Base-by-base conservation (phyloP, 2,329 filamentous ascomycete genomes). In the Colletotrichum paranaense region DNA sequence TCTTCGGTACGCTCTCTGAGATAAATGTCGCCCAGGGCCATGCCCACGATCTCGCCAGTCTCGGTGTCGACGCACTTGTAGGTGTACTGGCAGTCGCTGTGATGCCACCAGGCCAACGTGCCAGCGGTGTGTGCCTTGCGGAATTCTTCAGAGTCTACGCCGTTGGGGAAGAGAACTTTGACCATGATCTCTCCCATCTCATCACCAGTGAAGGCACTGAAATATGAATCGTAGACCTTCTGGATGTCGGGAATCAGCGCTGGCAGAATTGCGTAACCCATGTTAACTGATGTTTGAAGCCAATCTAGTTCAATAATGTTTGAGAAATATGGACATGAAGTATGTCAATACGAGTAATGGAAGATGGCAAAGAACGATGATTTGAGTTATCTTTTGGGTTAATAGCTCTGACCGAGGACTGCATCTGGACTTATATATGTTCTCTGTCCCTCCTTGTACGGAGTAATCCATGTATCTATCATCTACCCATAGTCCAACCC, bases 161-260 rank as follows among this genome's bases (percentile, higher is more conserved):
- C 79, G 22, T 67, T 75, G 0, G 86, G 83, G 68, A 86, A 86
- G 16, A 87, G 78, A 19, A 86, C 81, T 24, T 83, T 79, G 59
- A 86, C 80, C 75, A 87, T 84, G 42, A 84, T 72, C 9, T 79
- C 79, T 67, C 82, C 81, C 77, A 85, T 84, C 30, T 75, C 63
- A 53, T 84, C 82, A 53, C 78, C 73, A 52, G 81, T 79, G 79
- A 87, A 88, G 53, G 86, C 83, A 24, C 79, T 77, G 73, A 87
- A 87, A 79, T 87, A 87, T 62, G 82, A 79, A 69, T 87, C 82
- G 79, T 87, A 88, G 42, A 87, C 81, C 42, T 79, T 79, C 35
- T 81, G 80, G 76, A 87, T 86, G 75, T 87, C 86, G 6, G 84
- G 82, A 68, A 86, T 82, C 42, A 87, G 78, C 16, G 85, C 84